These are phyloP conservation scores for Gentiana straminea DNA, from an alignment of 257 asterid species.

Conservation along the genomic window DNA sequence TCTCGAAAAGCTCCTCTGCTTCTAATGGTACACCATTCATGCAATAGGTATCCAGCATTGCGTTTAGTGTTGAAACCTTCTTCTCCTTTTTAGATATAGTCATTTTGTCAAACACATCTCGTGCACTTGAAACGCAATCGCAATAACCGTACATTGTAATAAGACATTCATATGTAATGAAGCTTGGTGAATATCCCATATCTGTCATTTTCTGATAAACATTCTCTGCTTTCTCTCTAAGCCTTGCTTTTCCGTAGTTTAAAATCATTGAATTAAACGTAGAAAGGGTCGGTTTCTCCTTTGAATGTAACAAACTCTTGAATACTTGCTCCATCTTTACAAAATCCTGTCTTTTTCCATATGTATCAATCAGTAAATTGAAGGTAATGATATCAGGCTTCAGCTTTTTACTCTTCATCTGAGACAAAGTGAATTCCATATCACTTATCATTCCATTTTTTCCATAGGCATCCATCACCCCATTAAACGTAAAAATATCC, in stretches of 20 bases:
- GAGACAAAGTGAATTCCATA: constrained; percentile 71
- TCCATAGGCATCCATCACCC: constrained; percentile 98
- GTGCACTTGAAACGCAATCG: constrained; percentile 61
- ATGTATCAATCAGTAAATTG: constrained; percentile 74
- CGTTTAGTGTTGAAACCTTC: constrained; percentile 70
- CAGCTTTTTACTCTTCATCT: constrained; percentile 63
- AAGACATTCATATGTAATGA: constrained; percentile 72
- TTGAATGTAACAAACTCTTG: constrained; percentile 64
- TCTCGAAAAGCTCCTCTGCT: constrained; percentile 63
- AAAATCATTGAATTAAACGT: constrained; percentile 93
- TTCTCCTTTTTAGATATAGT: constrained; percentile 48
- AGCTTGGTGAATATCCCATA: constrained; percentile 75
- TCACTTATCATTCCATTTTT: constrained; percentile 76
- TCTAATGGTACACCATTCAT: constrained; percentile 67
- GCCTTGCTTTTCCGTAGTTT: constrained; percentile 90
- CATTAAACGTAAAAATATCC: constrained; percentile 80
- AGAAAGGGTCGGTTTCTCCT: constrained; percentile 69
- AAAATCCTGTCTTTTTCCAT: constrained; percentile 84
- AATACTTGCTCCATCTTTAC: constrained; percentile 96
- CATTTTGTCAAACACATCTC: constrained; percentile 60
- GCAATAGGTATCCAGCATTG: constrained; percentile 87
- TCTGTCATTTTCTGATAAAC: constrained; percentile 50
- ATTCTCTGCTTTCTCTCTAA: constrained; percentile 61
- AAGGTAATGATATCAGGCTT: constrained; percentile 80
- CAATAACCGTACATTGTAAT: constrained; percentile 79